These are phyloP conservation scores for Psilocybe sp. DNA, from an alignment of 768 basidiomycete species.

Conservation along the genomic window DNA sequence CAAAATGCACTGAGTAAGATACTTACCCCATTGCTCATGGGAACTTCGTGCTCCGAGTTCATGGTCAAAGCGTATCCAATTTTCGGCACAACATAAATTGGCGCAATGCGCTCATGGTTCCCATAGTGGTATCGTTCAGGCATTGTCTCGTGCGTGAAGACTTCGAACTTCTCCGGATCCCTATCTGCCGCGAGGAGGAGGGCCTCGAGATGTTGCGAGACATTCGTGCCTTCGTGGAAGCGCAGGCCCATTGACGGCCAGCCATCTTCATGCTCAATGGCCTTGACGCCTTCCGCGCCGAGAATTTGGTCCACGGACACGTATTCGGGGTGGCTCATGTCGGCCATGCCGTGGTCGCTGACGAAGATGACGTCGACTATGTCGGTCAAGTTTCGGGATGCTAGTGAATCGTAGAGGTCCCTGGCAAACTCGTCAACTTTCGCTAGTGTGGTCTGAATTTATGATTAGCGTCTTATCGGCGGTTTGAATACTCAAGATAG, in stretches of 20 bases:
- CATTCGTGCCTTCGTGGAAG: slow-evolving; percentile 60
- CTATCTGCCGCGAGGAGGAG: slow-evolving; percentile 50
- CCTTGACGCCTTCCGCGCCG: slow-evolving; percentile 55
- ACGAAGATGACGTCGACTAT: slow-evolving; percentile 90
- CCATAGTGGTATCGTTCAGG: slow-evolving; percentile 78
- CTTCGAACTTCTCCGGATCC: slow-evolving; percentile 68
- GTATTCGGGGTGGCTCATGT: slow-evolving; percentile 72
- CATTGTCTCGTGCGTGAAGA: slow-evolving; percentile 81
- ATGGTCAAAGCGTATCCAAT: slow-evolving; percentile 80
- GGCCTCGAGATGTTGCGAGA: slow-evolving; percentile 48
- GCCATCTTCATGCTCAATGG: slow-evolving; percentile 76
- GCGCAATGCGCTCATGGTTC: slow-evolving; percentile 75
- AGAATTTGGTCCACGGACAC: slow-evolving; percentile 83
- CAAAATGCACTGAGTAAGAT: too few species aligned
- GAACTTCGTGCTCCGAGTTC: slow-evolving; percentile 51
- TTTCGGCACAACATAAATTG: slow-evolving; percentile 80
- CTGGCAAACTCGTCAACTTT: slow-evolving; percentile 74
- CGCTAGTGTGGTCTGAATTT: slow-evolving; percentile 53
- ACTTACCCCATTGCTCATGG: slow-evolving; percentile 76
- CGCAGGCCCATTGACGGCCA: slow-evolving; percentile 91
- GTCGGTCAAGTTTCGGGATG: slow-evolving; percentile 70
- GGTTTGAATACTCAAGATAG: background rate
- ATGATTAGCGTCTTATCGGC: too few species aligned
- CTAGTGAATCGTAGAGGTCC: slow-evolving; percentile 60
- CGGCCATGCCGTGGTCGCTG: slow-evolving; percentile 89